Base-by-base conservation (phyloP, 192 early-diverging fungal species). In the Gonapodya prolifera region DNA sequence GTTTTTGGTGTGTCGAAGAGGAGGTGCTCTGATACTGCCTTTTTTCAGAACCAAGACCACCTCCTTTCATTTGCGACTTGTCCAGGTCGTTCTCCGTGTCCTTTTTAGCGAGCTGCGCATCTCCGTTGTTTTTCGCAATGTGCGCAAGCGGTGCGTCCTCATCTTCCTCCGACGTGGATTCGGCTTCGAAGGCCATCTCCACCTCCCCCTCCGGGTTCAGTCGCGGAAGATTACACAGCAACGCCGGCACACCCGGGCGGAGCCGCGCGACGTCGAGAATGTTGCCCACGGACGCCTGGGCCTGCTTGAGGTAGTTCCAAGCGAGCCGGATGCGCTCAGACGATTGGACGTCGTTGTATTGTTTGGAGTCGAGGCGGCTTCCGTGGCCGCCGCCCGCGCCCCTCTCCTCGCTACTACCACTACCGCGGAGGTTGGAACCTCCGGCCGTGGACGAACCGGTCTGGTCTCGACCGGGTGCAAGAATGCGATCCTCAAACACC, bases 251-350 rank as follows among this genome's bases (percentile, higher is more conserved):
- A 61, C 45, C 45, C 8, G 45, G 45, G 8, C 45, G 45, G 8
- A 23, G 23, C 45, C 45, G 45, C 45, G 45, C 45, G 45, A 61
- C 45, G 45, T 73, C 71, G 31, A 73, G 71, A 32, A 73, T 73
- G 18, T 73, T 32, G 18, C 28, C 16, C 0, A 87, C 84, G 2
- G 79, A 80, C 28, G 35, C 61, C 61, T 86, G 86, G 1, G 86
- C 85, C 34, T 81, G 82, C 76, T 84, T 83, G 34, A 87, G 78
- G 76, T 86, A 87, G 77, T 86, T 86, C 32, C 80, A 70, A 16
- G 83, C 80, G 28, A 87, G 81, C 33, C 86, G 32, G 80, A 84
- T 86, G 75, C 86, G 84, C 76, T 87, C 85, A 75, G 85, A 34
- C 33, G 79, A 80, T 35, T 84, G 82, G 13, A 83, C 79, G 35